Evolutionary conservation across 306 rosid species (phyloP).

Genomic region (Vigna mungo): DNA sequence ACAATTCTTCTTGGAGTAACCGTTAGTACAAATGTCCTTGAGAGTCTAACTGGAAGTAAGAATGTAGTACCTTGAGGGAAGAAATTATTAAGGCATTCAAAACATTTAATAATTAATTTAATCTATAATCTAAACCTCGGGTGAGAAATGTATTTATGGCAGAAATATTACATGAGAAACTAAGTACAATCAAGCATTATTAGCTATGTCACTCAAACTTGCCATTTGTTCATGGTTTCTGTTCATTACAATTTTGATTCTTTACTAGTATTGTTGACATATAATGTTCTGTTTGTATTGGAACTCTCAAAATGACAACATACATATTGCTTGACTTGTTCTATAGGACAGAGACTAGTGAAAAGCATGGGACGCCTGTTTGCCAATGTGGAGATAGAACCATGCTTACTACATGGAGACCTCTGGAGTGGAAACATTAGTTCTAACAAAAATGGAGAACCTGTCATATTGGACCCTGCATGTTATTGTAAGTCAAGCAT

Average conservation of each 20-base stretch:
- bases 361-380: constrained; percentile 75
- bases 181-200: not conserved
- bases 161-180: not conserved
- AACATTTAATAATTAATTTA: constrained; percentile 6
- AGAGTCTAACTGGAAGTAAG: not conserved
- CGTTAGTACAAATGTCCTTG: not conserved
- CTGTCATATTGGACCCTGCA: constrained; percentile 94
- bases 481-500: constrained; percentile 83
- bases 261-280: not conserved
- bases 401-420: constrained; percentile 95
- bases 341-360: constrained; percentile 80
- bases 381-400: constrained; percentile 69
- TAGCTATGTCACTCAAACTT: constrained; percentile 29
- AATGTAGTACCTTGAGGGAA: not conserved
- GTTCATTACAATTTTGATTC: constrained; percentile 17
- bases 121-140: not conserved
- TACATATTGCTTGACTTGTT: constrained; percentile 28
- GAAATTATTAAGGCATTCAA: not conserved
- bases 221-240: not conserved
- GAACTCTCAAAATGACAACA: not conserved
- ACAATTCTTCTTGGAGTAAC: constrained; percentile 12
- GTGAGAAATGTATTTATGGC: not conserved
- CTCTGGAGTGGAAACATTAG: constrained; percentile 96
- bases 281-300: not conserved
- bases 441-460: constrained; percentile 83